Evolutionary conservation across 208 protist genomes (phyloP), one percentile per base, ranked within the genome.

Genomic region (Wallacemonas sp.): DNA sequence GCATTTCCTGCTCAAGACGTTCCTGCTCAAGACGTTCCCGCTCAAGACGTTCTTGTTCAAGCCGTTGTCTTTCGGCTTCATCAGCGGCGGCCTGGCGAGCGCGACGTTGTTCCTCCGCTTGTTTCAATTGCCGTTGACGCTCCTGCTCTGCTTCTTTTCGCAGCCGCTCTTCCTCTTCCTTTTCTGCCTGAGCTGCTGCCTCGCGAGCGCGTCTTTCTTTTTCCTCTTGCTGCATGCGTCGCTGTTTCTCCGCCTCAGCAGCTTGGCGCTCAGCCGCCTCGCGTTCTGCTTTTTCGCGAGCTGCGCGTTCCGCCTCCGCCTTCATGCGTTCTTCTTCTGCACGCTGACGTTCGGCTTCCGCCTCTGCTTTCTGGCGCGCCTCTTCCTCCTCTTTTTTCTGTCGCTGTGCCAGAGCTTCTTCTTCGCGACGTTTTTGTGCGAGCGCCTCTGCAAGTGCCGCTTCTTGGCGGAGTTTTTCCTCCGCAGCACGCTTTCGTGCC

Each of bases 51-150:
- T 56, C 49, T 30, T 49, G 49, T n/a, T 38, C 42, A 46, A 33
- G 45, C 17, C 19, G 17, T 14, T 45, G 26, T 17, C 54, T 27
- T 26, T 58, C 64, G 4, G 55, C 64, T 26, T 59, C 64, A 27
- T 36, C 51, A 9, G 36, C 41, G 33, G 47, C 51, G 9, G 38
- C 54, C 11, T 59, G 15, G 19, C 28, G 21, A 4, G 41, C 41
- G 41, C 49, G 47, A 24, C 49, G 45, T 4, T 21, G 46, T 38
- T 54, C 46, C 30, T 55, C 63, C 38, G 59, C 63, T 8, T 45
- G 36, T 19, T 38, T 2, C 41, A 33, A 1, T 2, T 33, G 34
- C 27, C 51, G 47, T 38, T 30, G 33, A 3, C 42, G 39, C 31
- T 44, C 53, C 42, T 47, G 26, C 42, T 38, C 17, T 6, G 41